Base-by-base conservation (phyloP, 352 stramenopile species). In the Phytophthora litchii region DNA sequence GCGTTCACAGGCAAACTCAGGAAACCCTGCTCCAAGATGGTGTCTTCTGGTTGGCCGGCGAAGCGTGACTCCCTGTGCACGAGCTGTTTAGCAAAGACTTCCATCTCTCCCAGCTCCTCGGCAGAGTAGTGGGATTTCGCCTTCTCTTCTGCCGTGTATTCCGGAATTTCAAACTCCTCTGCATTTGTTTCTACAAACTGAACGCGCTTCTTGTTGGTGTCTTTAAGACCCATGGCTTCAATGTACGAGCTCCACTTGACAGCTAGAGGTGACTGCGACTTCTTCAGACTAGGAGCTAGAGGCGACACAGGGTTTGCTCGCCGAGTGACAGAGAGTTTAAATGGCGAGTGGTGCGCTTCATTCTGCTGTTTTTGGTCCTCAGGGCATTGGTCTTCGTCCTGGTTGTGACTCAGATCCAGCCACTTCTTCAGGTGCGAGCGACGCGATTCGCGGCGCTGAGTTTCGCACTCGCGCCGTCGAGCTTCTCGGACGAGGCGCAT, bases 1-100 rank as follows among this genome's bases (percentile, higher is more conserved):
- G 66, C 54, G 47, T 77, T 69, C 34, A 72, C 66, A 1, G 75
- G 78, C 21, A 89, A 47, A 21, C 65, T 81, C 20, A 92, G 64
- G 49, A 74, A 90, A 6, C 82, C 82, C 42, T 92, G 82, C 46
- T 89, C 76, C 41, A 86, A 60, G 36, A 92, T 82, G 14, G 82
- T 92, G 64, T 84, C 43, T n/a, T 81, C 67, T 0, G 82, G 58
- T 34, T 86, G 74, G 2, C 57, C 70, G 0, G 59, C 74, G 31
- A 86, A 86, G 32, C 76, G 71, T 3, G 73, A 77, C 46, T 80
- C 78, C 17, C 67, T 70, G 35, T 68, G 65, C 36, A 82, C 64
- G 20, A 72, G 43, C 32, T 84, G 67, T 51, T 85, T 88, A 45
- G 78, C 78, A 9, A 82, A 50, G 0, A 47, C 12, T 21, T 79